A percentile compares a stretch with the other conserved stretches of the same genome.
Conservation (phyloP, 2,329 filamentous ascomycete genomes). For the Penicillium nordicum region DNA sequence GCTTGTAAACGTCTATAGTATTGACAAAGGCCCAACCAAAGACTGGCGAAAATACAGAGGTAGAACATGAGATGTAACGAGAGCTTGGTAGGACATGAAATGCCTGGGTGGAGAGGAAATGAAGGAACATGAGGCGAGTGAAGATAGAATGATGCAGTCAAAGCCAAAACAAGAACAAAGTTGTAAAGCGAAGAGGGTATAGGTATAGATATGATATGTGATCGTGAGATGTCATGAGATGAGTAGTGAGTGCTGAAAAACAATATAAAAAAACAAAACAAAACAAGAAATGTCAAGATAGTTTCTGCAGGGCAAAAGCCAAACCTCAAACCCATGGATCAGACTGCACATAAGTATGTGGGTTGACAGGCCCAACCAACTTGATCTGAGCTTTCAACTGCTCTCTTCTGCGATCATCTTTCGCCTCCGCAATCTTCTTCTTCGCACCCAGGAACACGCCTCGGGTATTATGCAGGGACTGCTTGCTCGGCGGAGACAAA, state of each 20-base stretch:
- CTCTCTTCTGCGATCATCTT: conserved; percentile 36
- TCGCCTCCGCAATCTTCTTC: conserved; percentile 33
- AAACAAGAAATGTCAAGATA: not conserved
- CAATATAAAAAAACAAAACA: not conserved
- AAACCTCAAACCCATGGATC: conserved; percentile 32
- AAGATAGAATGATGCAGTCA: not conserved
- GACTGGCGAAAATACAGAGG: not conserved
- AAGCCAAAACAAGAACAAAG: not conserved
- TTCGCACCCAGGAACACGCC: conserved; percentile 30
- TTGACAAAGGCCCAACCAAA: not conserved
- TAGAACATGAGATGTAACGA: not conserved
- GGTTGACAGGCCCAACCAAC: conserved; percentile 38
- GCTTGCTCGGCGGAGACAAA: conserved; percentile 20
- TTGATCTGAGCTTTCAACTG: conserved; percentile 42
- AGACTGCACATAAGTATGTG: conserved; percentile 22
- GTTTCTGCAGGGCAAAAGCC: not conserved
- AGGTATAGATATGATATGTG: not conserved
- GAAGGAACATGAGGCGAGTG: not conserved
- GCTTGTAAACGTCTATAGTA: not conserved
- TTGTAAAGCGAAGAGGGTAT: conserved; percentile 1
- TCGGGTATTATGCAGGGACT: conserved; percentile 26
- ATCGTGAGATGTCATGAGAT: conserved; percentile 7
- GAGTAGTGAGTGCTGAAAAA: not conserved
- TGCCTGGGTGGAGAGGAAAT: not conserved
- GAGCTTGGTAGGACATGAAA: not conserved